Evolutionary conservation across 179 eudicot species (phyloP), one percentile per base, ranked within the genome.

Genomic region (Beta lomatogona): DNA sequence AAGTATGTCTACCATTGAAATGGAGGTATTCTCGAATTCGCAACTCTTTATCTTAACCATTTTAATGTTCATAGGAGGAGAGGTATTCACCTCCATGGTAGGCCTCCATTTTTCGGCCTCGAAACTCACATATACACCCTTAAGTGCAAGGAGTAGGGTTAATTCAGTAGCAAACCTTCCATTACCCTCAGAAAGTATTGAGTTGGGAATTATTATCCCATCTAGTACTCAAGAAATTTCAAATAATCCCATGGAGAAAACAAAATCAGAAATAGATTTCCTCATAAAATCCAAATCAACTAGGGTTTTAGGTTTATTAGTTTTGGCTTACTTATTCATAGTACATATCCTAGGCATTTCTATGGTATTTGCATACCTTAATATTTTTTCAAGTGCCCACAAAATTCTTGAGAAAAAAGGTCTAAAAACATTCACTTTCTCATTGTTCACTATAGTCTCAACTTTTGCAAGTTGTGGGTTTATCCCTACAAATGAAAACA

Each of bases 401-500:
- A 57, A 83, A 4, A 85, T 92, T 3, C 87, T 94, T 0, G 83
- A 82, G 31, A 80, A 65, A 4, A 94, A 94, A 80, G 90, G 89
- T 13, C 70, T 94, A 4, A 83, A 89, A 41, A 31, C 73, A 14
- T 44, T 76, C 68, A 89, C 88, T 3, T 93, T 93, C 71, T 84
- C 92, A 1, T 1, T 86, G 9, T 94, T 91, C 82, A 87, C 91
- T 4, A 61, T 77, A 2, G 89, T 93, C 41, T 94, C 98, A 19
- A 89, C 92, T 10, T 90, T 93, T 67, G 75, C 97, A 18, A 93
- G 83, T 48, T 93, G 97, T 85, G 98, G 98, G 0, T 94, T 88
- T 48, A 79, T 90, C 0, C 98, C 98, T 18, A 91, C 92, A 9
- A 94, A 93, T 45, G 98, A 94, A 82, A 94, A 91, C 91, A 94